Evolutionary conservation across 2,329 filamentous ascomycete genomes (phyloP).

Genomic region (Knoxdaviesia capensis): DNA sequence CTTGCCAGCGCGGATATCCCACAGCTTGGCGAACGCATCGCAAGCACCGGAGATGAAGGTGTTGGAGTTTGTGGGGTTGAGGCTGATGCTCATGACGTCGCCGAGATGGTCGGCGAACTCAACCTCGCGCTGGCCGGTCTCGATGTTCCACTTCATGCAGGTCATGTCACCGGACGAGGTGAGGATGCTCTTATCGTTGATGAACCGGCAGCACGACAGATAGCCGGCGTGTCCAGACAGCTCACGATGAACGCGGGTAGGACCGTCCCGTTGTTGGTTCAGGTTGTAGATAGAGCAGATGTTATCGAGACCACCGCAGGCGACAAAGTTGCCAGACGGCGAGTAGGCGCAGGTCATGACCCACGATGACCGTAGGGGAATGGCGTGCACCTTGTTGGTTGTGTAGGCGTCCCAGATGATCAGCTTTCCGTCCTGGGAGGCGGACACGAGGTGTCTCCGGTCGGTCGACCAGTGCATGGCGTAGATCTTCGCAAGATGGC

Average conservation of each 20-base stretch:
- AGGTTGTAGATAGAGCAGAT: conserved; percentile 99
- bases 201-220: conserved; percentile 94
- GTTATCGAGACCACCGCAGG: conserved; percentile 95
- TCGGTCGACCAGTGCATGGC: conserved; percentile 99
- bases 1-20: conserved; percentile 97
- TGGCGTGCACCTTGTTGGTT: conserved; percentile 98
- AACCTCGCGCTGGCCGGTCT: conserved; percentile 90
- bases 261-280: conserved; percentile 84
- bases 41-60: conserved; percentile 98
- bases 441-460: conserved; percentile 87
- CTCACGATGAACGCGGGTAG: conserved; percentile 86
- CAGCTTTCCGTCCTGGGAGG: conserved; percentile 95
- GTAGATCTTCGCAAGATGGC: conserved; percentile 97
- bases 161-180: conserved; percentile 99
- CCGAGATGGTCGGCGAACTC: conserved; percentile 97
- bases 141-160: conserved; percentile 99
- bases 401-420: conserved; percentile 99
- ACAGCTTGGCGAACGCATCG: conserved; percentile 94
- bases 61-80: conserved; percentile 98
- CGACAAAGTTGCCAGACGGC: conserved; percentile 93
- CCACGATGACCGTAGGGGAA: conserved; percentile 92
- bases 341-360: conserved; percentile 99
- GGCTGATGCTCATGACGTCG: conserved; percentile 99
- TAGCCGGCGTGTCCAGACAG: conserved; percentile 94
- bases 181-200: conserved; percentile 93